Evolutionary conservation across 2,329 filamentous ascomycete genomes (phyloP).

Genomic region (Biscogniauxia marginata): DNA sequence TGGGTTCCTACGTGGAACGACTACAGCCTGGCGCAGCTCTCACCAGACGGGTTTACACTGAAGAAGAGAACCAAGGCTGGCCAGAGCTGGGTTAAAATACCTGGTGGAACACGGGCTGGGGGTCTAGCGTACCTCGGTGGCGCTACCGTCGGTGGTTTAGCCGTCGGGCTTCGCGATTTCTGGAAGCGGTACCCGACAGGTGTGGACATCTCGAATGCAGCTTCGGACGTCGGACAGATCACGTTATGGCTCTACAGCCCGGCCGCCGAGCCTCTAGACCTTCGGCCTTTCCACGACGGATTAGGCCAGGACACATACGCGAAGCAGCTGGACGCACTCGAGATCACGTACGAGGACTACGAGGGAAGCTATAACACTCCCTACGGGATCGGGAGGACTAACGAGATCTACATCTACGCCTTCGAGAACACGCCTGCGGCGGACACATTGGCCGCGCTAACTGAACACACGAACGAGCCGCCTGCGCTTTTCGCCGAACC

Average conservation of each 20-base stretch:
- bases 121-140: slow-evolving; percentile 60
- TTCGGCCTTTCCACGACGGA: slow-evolving; percentile 58
- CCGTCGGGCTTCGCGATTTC: slow-evolving; percentile 57
- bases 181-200: slow-evolving; percentile 63
- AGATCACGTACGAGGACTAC: slow-evolving; percentile 64
- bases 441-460: slow-evolving; percentile 43
- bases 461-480: slow-evolving; percentile 47
- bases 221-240: slow-evolving; percentile 47
- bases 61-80: slow-evolving; percentile 59
- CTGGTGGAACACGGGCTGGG: slow-evolving; percentile 53
- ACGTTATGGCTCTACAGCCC: slow-evolving; percentile 63
- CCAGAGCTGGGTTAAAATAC: slow-evolving; percentile 57
- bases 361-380: slow-evolving; percentile 55
- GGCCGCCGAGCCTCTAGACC: slow-evolving; percentile 52
- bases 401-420: slow-evolving; percentile 52
- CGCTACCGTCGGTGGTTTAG: slow-evolving; percentile 56
- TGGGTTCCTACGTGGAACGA: slow-evolving; percentile 61
- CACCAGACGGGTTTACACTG: slow-evolving; percentile 58
- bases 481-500: slow-evolving; percentile 50
- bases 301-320: slow-evolving; percentile 54
- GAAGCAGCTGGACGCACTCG: slow-evolving; percentile 57
- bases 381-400: slow-evolving; percentile 57
- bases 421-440: slow-evolving; percentile 53
- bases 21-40: slow-evolving; percentile 56
- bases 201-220: slow-evolving; percentile 53